These are phyloP conservation scores for Naganishia sp. DNA, from an alignment of 1,284 basidiomycete genomes.

Conservation along the genomic window DNA sequence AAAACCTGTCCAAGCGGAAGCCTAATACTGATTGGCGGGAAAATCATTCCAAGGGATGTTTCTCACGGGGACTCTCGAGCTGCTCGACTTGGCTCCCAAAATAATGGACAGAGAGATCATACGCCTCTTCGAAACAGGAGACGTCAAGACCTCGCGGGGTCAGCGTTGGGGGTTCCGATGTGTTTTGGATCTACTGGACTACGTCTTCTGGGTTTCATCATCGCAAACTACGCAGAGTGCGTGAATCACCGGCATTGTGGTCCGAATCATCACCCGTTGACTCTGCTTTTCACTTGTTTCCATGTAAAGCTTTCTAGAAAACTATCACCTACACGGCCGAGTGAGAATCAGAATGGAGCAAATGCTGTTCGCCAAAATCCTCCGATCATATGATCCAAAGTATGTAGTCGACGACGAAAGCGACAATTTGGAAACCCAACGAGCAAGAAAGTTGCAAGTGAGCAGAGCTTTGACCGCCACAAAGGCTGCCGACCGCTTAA, in stretches of 20 bases:
- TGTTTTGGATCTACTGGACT: neutral
- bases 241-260: neutral
- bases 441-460: constrained; percentile 5
- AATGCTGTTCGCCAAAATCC: constrained; percentile 13
- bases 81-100: constrained; percentile 15
- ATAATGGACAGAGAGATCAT: constrained; percentile 16
- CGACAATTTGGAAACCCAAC: neutral
- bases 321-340: constrained; percentile 18
- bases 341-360: constrained; percentile 19
- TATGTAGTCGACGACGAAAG: neutral
- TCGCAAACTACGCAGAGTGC: constrained; percentile 13
- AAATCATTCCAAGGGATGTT: neutral
- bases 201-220: neutral
- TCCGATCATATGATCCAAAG: constrained; percentile 13
- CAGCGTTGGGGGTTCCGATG: constrained; percentile 17
- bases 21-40: neutral
- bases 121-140: constrained; percentile 6
- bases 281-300: neutral
- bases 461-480: neutral
- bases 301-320: constrained; percentile 10
- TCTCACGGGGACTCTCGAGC: neutral
- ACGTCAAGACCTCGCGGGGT: constrained; percentile 5
- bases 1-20: too few relatives aligned
- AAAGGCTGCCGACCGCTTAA: too few relatives aligned
- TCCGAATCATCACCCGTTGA: too few relatives aligned